Evolutionary conservation across 2,329 filamentous ascomycete species (phyloP).

Genomic region (Aphanoascus verrucosus): DNA sequence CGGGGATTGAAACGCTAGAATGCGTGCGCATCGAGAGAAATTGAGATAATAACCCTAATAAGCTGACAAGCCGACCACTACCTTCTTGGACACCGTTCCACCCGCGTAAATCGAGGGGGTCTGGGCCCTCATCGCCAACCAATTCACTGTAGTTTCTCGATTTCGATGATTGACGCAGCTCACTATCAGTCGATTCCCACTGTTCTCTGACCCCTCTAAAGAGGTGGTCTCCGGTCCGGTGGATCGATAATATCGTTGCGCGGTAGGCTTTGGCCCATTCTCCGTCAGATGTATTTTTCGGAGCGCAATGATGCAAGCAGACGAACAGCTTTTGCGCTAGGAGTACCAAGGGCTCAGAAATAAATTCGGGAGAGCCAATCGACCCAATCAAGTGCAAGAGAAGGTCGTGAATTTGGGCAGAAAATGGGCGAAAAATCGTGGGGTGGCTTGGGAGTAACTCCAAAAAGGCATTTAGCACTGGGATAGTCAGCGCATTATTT

Average conservation of each 20-base stretch:
- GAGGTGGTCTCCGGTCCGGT: constrained; percentile 62
- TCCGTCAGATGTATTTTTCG: constrained; percentile 63
- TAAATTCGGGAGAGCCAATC: constrained; percentile 44
- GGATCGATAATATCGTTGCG: constrained; percentile 52
- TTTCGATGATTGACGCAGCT: constrained; percentile 24
- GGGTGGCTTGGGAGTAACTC: constrained; percentile 69
- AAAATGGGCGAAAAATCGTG: constrained; percentile 68
- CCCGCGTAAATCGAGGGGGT: constrained; percentile 44
- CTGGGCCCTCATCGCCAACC: constrained; percentile 30
- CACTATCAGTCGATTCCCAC: constrained; percentile 58
- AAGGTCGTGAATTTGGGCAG: constrained; percentile 54
- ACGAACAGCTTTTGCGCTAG: constrained; percentile 56
- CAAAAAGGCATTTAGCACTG: constrained; percentile 59
- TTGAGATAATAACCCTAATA: constrained; percentile 55
- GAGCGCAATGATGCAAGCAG: constrained; percentile 65
- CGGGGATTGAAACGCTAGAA: constrained; percentile 52
- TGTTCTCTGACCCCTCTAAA: constrained; percentile 72
- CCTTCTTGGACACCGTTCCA: constrained; percentile 73
- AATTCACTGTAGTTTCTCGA: constrained; percentile 28
- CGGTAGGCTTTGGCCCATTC: constrained; percentile 66
- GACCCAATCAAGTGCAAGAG: constrained; percentile 53
- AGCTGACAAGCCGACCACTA: constrained; percentile 53
- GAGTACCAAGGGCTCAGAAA: constrained; percentile 42
- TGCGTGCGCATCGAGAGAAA: constrained; percentile 57
- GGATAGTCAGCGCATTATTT: constrained; percentile 48